A percentile compares a stretch with the other conserved stretches of the same genome.
phyloP scores from a whole-genome alignment of 345 rosid species.

The Camelina laxa region DNA sequence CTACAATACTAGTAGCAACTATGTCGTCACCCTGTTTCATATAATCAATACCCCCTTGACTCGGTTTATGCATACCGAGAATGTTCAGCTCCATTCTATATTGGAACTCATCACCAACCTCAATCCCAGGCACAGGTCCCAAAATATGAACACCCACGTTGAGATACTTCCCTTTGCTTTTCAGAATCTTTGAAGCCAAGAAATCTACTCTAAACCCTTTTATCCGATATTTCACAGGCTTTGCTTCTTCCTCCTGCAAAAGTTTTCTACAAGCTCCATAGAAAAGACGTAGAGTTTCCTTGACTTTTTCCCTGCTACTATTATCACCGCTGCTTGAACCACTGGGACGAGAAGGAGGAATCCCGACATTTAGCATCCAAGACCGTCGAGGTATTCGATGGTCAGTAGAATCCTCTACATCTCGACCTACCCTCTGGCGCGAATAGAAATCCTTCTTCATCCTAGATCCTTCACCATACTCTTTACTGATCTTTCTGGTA shows the following conservation, averaged over 20 bases:
- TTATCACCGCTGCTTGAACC: constrained; percentile 35
- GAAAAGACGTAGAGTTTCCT: constrained; percentile 78
- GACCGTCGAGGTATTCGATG: constrained; percentile 46
- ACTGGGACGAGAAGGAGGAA: constrained; percentile 56
- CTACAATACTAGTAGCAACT: constrained; percentile 74
- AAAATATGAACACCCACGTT: constrained; percentile 54
- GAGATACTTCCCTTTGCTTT: constrained; percentile 51
- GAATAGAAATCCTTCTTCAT: constrained; percentile 44
- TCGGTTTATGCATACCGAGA: constrained; percentile 72
- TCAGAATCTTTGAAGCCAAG: constrained; percentile 66
- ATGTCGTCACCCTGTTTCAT: constrained; percentile 48
- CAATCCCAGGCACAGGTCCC: constrained; percentile 87
- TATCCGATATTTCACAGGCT: constrained; percentile 33
- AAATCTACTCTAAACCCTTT: constrained; percentile 59
- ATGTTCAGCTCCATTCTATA: constrained; percentile 78
- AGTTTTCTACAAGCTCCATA: constrained; percentile 69
- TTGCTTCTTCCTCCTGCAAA: constrained; percentile 78
- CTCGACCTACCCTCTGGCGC: constrained; percentile 32
- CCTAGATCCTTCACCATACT: constrained; percentile 36
- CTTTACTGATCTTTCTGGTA: constrained; percentile 23
- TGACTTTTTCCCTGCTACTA: constrained; percentile 63
- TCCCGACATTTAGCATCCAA: constrained; percentile 42
- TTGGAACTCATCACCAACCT: constrained; percentile 89
- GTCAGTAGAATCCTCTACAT: constrained; percentile 24
- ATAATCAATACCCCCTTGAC: constrained; percentile 84